Evolutionary conservation across 202 grass and related monocot genomes (phyloP), one percentile per base, ranked within the genome.

Genomic region (Hordeum pubiflorum): DNA sequence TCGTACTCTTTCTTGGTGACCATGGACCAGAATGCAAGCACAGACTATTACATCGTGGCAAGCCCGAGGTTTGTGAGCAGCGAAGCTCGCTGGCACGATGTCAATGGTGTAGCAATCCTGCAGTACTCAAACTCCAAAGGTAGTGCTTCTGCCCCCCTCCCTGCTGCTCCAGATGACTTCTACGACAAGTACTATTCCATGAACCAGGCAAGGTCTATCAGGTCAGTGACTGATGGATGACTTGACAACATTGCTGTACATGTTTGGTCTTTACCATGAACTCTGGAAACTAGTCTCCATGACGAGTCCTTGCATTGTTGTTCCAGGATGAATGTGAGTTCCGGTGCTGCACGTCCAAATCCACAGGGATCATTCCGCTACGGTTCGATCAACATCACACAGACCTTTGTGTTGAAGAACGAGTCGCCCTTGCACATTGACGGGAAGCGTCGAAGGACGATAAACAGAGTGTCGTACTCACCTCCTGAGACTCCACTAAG

Each of bases 341-440:
- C 92, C 55, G 95, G 95, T 80, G 95, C 95, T 84, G 95, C 95
- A 5, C 89, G 92, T 33, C 90, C 88, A 26, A 98, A 98, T 37
- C 95, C 92, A 9, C 95, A 98, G 69, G 95, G 95, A 65, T 98
- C 95, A 38, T 98, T 94, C 82, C 89, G 29, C 81, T 98, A 98
- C 2, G 92, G 84, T 37, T 89, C 84, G 0, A 98, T 93, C 69
- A 93, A 94, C 69, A 86, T 98, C 46, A 94, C 95, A 3, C 81
- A 98, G 36, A 89, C 91, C 15, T 93, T 94, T 5, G 36, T 98
- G 38, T 73, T 98, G 44, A 93, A 82, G 84, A 94, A 91, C 1
- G 77, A 79, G 83, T 70, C 59, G 2, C 88, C 86, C 18, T 48
- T 93, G 64, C 75, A 20, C 41, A 77, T 98, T 66, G 78, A 89